Percentiles rank a stretch among this genome's conserved stretches.
Evolutionary conservation across 2,329 filamentous ascomycete species (phyloP).

Genomic region (Ceratocystis huliohia): DNA sequence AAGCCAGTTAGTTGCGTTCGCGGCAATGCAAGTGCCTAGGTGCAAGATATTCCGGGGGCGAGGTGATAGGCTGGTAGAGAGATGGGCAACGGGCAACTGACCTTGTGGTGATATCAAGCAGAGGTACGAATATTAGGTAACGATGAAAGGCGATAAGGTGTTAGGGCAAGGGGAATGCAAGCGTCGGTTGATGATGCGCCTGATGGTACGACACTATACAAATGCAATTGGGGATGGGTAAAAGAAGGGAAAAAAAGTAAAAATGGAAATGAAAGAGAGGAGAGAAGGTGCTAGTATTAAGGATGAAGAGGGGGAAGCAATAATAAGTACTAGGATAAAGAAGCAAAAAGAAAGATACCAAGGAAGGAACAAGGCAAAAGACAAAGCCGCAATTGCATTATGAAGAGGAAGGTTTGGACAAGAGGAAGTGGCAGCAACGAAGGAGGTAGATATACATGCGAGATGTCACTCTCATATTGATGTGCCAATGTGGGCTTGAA

Average conservation of each 20-base stretch:
- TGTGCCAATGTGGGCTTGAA: background rate
- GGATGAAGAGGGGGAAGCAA: background rate
- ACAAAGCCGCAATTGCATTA: background rate
- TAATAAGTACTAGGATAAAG: conserved; percentile 1
- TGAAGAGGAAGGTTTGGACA: background rate
- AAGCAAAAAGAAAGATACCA: background rate
- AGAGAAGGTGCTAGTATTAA: background rate
- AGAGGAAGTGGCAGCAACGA: background rate
- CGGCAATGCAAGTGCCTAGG: background rate
- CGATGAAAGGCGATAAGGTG: background rate
- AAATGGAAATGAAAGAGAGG: background rate
- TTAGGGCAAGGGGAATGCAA: background rate
- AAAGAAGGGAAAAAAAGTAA: background rate
- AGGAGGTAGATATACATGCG: background rate
- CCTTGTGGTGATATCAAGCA: background rate
- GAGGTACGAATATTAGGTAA: background rate
- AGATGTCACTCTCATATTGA: background rate
- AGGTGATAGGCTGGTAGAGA: background rate
- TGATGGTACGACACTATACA: too few species aligned
- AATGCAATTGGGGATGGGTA: background rate
- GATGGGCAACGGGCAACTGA: background rate
- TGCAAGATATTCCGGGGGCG: background rate
- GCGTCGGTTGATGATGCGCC: background rate
- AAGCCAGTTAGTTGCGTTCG: background rate
- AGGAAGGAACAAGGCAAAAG: background rate